Evolutionary conservation across 768 basidiomycete genomes (phyloP), one percentile per base, ranked within the genome.

Genomic region (Leccinum subtestaceum): DNA sequence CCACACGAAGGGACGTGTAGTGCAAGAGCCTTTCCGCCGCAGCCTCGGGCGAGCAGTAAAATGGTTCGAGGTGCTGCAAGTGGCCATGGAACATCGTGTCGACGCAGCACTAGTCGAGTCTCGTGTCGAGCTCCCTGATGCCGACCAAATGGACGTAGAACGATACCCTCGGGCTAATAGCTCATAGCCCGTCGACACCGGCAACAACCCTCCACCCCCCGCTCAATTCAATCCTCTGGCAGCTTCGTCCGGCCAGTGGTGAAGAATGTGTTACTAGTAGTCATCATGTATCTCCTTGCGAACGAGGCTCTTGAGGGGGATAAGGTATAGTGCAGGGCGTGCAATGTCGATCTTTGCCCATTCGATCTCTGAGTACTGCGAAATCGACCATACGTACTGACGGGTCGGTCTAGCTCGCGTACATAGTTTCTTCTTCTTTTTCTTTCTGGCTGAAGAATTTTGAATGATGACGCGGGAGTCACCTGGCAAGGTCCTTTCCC

Each of bases 321-420:
- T 73, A 48, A 99, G 82, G 76, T 97, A 98, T 58, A 99, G 74
- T 2, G 93, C 76, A 43, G 96, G 96, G 10, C 94, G 94, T 6
- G 96, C 87, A 66, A 99, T 86, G 69, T 97, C 89, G 71, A 97
- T 88, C 85, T 98, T 95, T 96, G 32, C 38, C 51, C 15, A 47
- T 43, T 51, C 7, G 46, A 36, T 59, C 55, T 43, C 32, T 63
- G 62, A 66, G 66, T 56, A 3, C 36, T 46, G 43, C n/a, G 40
- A 38, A 45, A 29, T 45, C 19, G 49, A 4, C 3, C 11, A 10
- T 47, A 1, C 4, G 15, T 15, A 12, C 11, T 23, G 29, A 29
- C 29, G 29, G 21, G 21, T 21, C 21, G 27, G 29, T 29, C 34
- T 34, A 34, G 15, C 36, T 38, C 3, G 15, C 15, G 15, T 38